Conservation (phyloP, 495 filamentous ascomycete genomes). For the Diplogelasinospora grovesii region DNA sequence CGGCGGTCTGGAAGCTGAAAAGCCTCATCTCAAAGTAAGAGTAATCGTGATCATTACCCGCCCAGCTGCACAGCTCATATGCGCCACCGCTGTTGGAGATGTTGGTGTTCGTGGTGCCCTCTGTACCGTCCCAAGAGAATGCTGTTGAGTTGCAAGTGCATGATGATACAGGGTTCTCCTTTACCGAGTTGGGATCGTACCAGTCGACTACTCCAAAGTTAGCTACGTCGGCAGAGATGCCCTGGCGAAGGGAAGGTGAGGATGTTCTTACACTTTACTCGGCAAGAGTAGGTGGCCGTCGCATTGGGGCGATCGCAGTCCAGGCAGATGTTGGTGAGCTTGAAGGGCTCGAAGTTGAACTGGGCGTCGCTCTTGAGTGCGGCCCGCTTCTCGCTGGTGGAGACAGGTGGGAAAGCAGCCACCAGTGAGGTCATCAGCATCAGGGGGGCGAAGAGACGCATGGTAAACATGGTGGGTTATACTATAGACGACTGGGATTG, state of each 20-base stretch:
- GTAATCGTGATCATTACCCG: too few relatives aligned
- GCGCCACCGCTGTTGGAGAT: conserved; percentile 8
- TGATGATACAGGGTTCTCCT: conserved; percentile 21
- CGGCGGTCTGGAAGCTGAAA: conserved; percentile 16
- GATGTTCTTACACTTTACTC: conserved; percentile 17
- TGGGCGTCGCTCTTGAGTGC: conserved; percentile 6
- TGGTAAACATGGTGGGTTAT: too few relatives aligned
- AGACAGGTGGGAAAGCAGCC: background rate
- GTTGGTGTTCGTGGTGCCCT: too few relatives aligned
- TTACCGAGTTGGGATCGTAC: conserved; percentile 30
- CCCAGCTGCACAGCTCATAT: too few relatives aligned
- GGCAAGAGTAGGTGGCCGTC: conserved; percentile 13
- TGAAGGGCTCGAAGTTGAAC: conserved; percentile 20
- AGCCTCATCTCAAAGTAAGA: conserved; percentile 22
- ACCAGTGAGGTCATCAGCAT: too few relatives aligned
- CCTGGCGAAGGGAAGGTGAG: background rate
- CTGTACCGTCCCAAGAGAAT: conserved; percentile 33
- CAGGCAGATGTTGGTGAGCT: conserved; percentile 18
- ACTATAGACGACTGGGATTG: too few relatives aligned
- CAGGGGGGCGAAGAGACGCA: too few relatives aligned
- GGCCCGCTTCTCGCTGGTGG: background rate
- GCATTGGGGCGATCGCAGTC: conserved; percentile 13
- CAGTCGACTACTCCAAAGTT: conserved; percentile 20
- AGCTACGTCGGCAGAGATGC: background rate
- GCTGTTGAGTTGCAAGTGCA: conserved; percentile 14